Conservation (phyloP, 2,329 filamentous ascomycete genomes). For the Didymosphaeria variabile region DNA sequence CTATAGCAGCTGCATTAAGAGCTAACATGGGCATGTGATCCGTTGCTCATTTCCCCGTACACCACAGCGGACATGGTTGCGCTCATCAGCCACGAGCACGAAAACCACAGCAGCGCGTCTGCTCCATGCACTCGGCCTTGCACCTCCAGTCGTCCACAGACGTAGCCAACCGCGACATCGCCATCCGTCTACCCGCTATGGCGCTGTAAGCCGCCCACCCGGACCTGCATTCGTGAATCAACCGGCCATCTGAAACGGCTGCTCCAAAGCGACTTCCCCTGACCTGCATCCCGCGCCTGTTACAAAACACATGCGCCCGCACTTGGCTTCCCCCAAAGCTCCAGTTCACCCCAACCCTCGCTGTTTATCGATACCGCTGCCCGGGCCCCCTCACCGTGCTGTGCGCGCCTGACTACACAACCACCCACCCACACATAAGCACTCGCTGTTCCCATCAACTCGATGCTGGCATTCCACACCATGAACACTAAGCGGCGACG, state of each 20-base stretch:
- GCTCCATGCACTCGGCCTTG: conserved; percentile 6
- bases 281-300: conserved; percentile 35
- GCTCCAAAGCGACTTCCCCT: conserved; percentile 39
- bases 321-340: conserved; percentile 23
- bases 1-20: conserved; percentile 13
- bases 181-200: conserved; percentile 10
- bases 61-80: neutral
- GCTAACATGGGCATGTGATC: conserved; percentile 7
- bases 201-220: conserved; percentile 15
- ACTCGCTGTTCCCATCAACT: conserved; percentile 16
- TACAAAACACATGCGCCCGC: conserved; percentile 41
- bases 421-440: conserved; percentile 1
- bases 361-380: conserved; percentile 24
- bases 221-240: conserved; percentile 16
- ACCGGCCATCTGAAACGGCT: conserved; percentile 42
- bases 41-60: neutral
- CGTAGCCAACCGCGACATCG: conserved; percentile 11
- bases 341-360: conserved; percentile 22
- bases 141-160: conserved; percentile 2
- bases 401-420: conserved; percentile 26
- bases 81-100: conserved; percentile 13
- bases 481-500: conserved; percentile 42
- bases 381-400: conserved; percentile 25
- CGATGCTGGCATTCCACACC: conserved; percentile 44
- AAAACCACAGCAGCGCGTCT: neutral